Conservation (phyloP, 2,329 filamentous ascomycete species). For the Penicillium olsonii region DNA sequence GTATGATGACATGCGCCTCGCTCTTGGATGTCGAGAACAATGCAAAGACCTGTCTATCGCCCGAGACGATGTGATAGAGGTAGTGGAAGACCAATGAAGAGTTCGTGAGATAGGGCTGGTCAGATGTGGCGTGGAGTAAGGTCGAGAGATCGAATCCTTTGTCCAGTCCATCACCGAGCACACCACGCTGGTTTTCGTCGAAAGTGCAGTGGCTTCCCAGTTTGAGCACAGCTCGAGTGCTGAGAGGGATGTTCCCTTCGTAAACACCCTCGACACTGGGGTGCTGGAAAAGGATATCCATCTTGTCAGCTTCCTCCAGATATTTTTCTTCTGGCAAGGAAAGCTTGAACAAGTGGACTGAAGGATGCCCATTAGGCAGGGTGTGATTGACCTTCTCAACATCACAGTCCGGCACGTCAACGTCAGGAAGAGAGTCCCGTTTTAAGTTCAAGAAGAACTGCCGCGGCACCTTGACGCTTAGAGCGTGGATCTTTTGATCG, state of each 20-base stretch:
- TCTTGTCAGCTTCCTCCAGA: constrained; percentile 78
- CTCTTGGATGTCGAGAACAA: constrained; percentile 81
- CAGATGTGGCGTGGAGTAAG: constrained; percentile 66
- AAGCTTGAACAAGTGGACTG: constrained; percentile 90
- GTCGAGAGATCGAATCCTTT: constrained; percentile 86
- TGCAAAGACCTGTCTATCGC: constrained; percentile 90
- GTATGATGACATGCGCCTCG: constrained; percentile 83
- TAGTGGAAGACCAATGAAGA: constrained; percentile 81
- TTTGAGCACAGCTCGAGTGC: constrained; percentile 81
- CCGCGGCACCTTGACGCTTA: constrained; percentile 87
- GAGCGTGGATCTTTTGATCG: constrained; percentile 82
- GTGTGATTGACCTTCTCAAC: constrained; percentile 94
- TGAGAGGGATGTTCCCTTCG: constrained; percentile 86
- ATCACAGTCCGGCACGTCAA: constrained; percentile 80
- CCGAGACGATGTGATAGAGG: constrained; percentile 86
- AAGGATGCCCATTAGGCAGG: constrained; percentile 91
- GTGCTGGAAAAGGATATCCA: constrained; percentile 82
- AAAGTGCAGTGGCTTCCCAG: constrained; percentile 91
- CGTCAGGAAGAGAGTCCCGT: constrained; percentile 80
- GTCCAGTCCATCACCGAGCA: constrained; percentile 88
- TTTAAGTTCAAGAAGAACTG: constrained; percentile 92
- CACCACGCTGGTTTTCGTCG: constrained; percentile 84
- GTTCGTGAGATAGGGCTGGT: constrained; percentile 74
- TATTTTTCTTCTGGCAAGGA: constrained; percentile 87
- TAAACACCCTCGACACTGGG: constrained; percentile 96